Evolutionary conservation across 306 rosid species (phyloP).

Genomic region (Glycine latifolia): DNA sequence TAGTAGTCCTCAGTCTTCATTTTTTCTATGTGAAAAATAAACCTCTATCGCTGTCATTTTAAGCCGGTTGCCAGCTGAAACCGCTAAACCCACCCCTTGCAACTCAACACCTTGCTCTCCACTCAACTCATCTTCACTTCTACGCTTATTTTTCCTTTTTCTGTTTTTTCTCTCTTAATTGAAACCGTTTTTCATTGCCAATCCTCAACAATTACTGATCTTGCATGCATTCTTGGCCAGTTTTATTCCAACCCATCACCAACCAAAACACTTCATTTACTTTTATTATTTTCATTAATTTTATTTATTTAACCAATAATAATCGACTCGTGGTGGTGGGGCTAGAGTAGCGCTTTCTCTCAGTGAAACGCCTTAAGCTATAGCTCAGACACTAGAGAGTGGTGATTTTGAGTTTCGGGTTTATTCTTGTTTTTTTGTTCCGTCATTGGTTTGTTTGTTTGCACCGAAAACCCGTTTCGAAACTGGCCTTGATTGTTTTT

Average conservation of each 20-base stretch:
- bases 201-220: background rate
- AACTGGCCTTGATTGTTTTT: slow-evolving; percentile 4
- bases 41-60: slow-evolving; percentile 29
- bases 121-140: background rate
- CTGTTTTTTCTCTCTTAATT: too few relatives aligned
- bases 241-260: background rate
- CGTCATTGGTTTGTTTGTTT: background rate
- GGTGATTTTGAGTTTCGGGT: slow-evolving; percentile 36
- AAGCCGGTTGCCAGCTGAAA: slow-evolving; percentile 58
- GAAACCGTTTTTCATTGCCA: slow-evolving; percentile 6
- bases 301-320: too few relatives aligned
- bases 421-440: slow-evolving; percentile 41
- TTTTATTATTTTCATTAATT: background rate
- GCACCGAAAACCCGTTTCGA: slow-evolving; percentile 26
- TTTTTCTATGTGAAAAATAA: background rate
- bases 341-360: background rate
- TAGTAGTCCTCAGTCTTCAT: background rate
- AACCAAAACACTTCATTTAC: background rate
- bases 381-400: too few relatives aligned
- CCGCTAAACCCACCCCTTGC: slow-evolving; percentile 52
- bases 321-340: background rate
- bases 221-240: slow-evolving; percentile 25
- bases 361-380: slow-evolving; percentile 52
- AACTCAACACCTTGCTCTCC: slow-evolving; percentile 47
- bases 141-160: background rate